A percentile compares a stretch with the other conserved stretches of the same genome.
Conservation (phyloP, 768 basidiomycete species). For the Sarcodon sp. region DNA sequence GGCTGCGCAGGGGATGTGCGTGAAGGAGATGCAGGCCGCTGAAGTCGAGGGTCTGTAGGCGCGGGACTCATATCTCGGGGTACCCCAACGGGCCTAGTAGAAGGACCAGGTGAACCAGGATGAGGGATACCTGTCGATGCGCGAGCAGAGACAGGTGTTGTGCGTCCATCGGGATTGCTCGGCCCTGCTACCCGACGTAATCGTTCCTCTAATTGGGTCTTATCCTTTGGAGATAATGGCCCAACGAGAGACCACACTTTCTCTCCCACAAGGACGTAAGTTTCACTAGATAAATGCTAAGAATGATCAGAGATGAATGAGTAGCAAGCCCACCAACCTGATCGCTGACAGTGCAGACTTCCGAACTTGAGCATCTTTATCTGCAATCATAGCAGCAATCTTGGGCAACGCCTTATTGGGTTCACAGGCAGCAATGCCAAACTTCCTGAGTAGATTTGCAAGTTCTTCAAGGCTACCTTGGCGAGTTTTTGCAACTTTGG, state of each 20-base stretch:
- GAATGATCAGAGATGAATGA: not conserved
- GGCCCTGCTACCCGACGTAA: slow-evolving; percentile 71
- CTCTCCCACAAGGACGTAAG: slow-evolving; percentile 73
- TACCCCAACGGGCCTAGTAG: slow-evolving; percentile 24
- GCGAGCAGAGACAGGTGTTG: slow-evolving; percentile 32
- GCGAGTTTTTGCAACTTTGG: slow-evolving; percentile 86
- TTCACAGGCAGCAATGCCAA: slow-evolving; percentile 74
- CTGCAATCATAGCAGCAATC: slow-evolving; percentile 70
- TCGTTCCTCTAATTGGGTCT: slow-evolving; percentile 85
- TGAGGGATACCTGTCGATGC: slow-evolving; percentile 32
- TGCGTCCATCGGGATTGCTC: slow-evolving; percentile 29
- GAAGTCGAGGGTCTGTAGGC: slow-evolving; percentile 24
- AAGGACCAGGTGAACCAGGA: slow-evolving; percentile 34
- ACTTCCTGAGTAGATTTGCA: slow-evolving; percentile 61
- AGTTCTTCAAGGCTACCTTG: slow-evolving; percentile 82
- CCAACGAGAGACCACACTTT: slow-evolving; percentile 77
- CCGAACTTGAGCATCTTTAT: slow-evolving; percentile 81
- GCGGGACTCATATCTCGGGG: slow-evolving; percentile 38
- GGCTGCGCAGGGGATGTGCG: slow-evolving; percentile 23
- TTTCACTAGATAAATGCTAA: slow-evolving; percentile 40
- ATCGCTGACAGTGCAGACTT: slow-evolving; percentile 77
- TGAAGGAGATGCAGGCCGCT: slow-evolving; percentile 29
- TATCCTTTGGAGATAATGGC: slow-evolving; percentile 69
- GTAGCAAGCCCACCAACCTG: slow-evolving; percentile 37
- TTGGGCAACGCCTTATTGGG: slow-evolving; percentile 68